phyloP scores from a whole-genome alignment of 2,329 filamentous ascomycete genomes.

The Parastagonospora avenae region DNA sequence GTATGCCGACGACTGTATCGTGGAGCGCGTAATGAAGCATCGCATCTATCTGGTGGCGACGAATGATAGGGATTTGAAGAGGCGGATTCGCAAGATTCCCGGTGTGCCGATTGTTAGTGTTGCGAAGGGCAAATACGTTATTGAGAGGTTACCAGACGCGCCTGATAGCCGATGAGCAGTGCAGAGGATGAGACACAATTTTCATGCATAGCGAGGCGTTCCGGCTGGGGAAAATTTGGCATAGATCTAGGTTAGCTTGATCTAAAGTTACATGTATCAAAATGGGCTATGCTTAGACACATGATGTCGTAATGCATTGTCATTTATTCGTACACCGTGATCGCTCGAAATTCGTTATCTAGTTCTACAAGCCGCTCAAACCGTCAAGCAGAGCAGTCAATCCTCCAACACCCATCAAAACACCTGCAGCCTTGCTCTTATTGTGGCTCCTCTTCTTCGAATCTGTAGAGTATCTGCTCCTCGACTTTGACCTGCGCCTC shows the following conservation, averaged over 20 bases:
- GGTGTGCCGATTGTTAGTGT: conserved; percentile 80
- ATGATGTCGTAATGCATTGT: neutral
- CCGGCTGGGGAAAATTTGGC: neutral
- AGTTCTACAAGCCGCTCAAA: conserved; percentile 26
- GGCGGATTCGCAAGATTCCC: conserved; percentile 81
- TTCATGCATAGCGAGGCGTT: conserved; percentile 14
- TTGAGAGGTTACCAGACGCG: conserved; percentile 87
- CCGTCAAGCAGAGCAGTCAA: conserved; percentile 46
- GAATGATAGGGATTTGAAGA: conserved; percentile 68
- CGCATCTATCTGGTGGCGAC: conserved; percentile 53
- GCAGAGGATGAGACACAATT: neutral
- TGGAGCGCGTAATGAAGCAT: conserved; percentile 52
- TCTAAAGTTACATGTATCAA: neutral
- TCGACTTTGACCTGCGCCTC: conserved; percentile 19
- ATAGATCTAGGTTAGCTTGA: neutral
- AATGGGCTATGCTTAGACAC: too few relatives aligned
- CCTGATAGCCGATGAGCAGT: conserved; percentile 60
- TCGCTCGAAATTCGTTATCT: neutral
- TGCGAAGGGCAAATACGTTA: conserved; percentile 87
- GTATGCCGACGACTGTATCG: conserved; percentile 74
- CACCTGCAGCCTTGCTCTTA: conserved; percentile 37
- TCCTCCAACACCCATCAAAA: conserved; percentile 44
- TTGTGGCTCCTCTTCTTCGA: conserved; percentile 28
- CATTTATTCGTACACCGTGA: neutral
- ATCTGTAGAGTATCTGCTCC: conserved; percentile 9